Conservation (phyloP, 352 stramenopile genomes). For the Phytophthora cryptogea region DNA sequence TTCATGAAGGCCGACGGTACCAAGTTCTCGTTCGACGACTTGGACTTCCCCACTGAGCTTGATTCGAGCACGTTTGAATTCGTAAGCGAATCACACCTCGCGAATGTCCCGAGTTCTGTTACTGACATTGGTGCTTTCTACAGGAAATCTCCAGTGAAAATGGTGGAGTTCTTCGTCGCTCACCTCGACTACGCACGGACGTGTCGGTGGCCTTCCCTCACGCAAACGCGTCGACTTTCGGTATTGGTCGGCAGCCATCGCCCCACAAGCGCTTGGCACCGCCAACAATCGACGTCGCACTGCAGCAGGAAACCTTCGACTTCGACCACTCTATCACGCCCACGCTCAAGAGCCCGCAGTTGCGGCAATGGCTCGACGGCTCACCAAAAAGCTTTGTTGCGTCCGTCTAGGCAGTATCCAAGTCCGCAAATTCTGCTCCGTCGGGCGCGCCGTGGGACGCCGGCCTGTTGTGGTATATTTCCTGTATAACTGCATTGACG, state of each 20-base stretch:
- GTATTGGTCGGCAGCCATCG: conserved; percentile 49
- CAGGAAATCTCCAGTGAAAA: conserved; percentile 77
- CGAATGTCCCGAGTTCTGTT: neutral
- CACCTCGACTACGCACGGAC: conserved; percentile 77
- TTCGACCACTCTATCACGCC: conserved; percentile 87
- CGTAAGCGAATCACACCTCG: conserved; percentile 39
- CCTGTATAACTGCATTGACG: conserved; percentile 29
- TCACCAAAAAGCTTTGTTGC: conserved; percentile 84
- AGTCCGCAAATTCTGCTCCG: conserved; percentile 31
- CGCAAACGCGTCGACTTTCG: conserved; percentile 49
- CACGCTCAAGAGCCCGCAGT: conserved; percentile 86
- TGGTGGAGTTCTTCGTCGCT: conserved; percentile 66
- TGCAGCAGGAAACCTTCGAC: conserved; percentile 85
- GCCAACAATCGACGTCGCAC: conserved; percentile 76
- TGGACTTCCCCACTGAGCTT: conserved; percentile 79
- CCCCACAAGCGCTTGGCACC: conserved; percentile 76
- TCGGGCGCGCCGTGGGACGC: conserved; percentile 1
- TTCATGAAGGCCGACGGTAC: conserved; percentile 75
- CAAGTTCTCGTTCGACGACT: conserved; percentile 88
- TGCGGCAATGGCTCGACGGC: conserved; percentile 82
- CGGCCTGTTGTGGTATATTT: conserved; percentile 26
- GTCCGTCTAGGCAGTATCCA: conserved; percentile 57
- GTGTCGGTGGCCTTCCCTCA: conserved; percentile 86
- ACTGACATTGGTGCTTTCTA: conserved; percentile 10
- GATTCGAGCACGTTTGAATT: conserved; percentile 76